phyloP scores from a whole-genome alignment of 1,139 yeast genomes.

The Scheffersomyces cryptocercus region DNA sequence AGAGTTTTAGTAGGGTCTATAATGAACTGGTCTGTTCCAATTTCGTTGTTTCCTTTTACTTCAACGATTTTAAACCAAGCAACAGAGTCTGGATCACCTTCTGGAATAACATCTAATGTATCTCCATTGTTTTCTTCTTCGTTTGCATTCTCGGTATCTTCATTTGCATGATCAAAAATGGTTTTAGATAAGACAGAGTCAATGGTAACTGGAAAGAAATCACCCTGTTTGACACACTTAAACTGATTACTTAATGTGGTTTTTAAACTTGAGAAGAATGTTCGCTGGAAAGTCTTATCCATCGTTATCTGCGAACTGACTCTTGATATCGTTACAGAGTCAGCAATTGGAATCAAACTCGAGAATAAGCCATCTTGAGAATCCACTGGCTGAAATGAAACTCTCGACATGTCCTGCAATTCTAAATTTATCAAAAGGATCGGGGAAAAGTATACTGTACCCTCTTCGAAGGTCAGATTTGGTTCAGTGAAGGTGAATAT shows the following conservation, averaged over 20 bases:
- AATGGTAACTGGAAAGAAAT: conserved; percentile 73
- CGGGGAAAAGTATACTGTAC: conserved; percentile 62
- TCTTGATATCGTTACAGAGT: conserved; percentile 59
- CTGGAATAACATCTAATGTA: conserved; percentile 47
- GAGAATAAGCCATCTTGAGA: conserved; percentile 9
- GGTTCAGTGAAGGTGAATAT: conserved; percentile 69
- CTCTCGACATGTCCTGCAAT: conserved; percentile 27
- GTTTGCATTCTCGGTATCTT: conserved; percentile 26
- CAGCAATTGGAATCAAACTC: conserved; percentile 21
- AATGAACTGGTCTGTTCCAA: conserved; percentile 47
- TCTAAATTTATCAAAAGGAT: conserved; percentile 56
- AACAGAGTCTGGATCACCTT: conserved; percentile 68
- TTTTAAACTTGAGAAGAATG: conserved; percentile 65
- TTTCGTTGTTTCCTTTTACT: conserved; percentile 30
- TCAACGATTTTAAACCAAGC: conserved; percentile 79
- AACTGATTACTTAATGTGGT: conserved; percentile 57
- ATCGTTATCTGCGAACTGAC: conserved; percentile 71
- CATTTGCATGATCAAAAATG: conserved; percentile 42
- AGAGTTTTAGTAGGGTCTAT: conserved; percentile 67
- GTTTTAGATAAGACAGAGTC: conserved; percentile 71
- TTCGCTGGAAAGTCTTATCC: conserved; percentile 64
- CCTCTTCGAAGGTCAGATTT: conserved; percentile 37
- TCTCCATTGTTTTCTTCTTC: conserved; percentile 25
- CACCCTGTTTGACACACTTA: conserved; percentile 63
- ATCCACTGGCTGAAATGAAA: conserved; percentile 27